Evolutionary conservation across 768 basidiomycete species (phyloP).

Genomic region (Calocera viscosa): DNA sequence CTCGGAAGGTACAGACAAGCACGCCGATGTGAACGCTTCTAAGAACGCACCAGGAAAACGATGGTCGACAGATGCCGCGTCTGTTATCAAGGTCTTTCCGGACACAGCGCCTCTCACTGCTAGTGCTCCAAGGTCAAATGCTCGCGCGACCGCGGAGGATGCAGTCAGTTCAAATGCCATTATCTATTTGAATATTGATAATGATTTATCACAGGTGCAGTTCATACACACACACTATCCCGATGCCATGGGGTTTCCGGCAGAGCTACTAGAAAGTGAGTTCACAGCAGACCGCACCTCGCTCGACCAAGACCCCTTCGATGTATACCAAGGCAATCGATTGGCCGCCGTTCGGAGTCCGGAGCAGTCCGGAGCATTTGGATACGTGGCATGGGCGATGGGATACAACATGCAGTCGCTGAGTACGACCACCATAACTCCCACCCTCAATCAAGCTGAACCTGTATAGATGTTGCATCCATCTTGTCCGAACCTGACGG

Average conservation of each 20-base stretch:
- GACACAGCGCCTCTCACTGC: not conserved
- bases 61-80: not conserved
- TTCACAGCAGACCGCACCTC: not conserved
- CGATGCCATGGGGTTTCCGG: not conserved
- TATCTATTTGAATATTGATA: not conserved
- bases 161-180: not conserved
- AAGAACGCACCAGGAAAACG: not conserved
- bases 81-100: not conserved
- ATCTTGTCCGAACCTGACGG: not conserved
- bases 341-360: not conserved
- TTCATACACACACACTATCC: constrained; percentile 1
- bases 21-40: not conserved
- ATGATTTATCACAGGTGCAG: not conserved
- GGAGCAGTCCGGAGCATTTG: not conserved
- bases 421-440: not conserved
- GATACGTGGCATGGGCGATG: constrained; percentile 1
- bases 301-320: not conserved
- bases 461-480: not conserved
- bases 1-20: not conserved
- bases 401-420: constrained; percentile 6
- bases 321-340: not conserved
- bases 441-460: not conserved
- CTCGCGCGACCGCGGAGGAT: not conserved
- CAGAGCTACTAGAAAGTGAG: not conserved
- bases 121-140: not conserved